These are phyloP conservation scores for Bassia scoparia DNA, from an alignment of 148 eudicot species.

Conservation along the genomic window DNA sequence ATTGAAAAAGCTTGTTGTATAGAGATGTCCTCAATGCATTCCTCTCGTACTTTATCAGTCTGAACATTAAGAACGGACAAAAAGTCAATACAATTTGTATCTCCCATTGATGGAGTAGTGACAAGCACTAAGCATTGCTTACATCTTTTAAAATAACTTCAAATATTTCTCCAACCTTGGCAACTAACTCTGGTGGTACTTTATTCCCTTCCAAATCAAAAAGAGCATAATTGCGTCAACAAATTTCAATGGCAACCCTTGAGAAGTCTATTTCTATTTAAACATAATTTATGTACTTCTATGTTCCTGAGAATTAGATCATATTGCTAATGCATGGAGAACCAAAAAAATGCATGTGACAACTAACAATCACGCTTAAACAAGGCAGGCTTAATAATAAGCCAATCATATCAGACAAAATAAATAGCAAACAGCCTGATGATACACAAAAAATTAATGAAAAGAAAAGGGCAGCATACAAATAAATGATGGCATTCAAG, in stretches of 20 bases:
- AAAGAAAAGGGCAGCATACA: not conserved
- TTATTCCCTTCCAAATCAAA: constrained; percentile 92
- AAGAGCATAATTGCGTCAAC: constrained; percentile 75
- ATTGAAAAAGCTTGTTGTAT: constrained; percentile 63
- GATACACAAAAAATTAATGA: too few species aligned
- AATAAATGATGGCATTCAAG: too few species aligned
- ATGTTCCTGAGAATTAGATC: not conserved
- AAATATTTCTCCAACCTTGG: constrained; percentile 81
- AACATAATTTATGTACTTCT: not conserved
- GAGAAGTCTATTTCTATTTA: not conserved
- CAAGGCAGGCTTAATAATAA: not conserved
- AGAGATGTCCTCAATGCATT: constrained; percentile 69
- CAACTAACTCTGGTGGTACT: constrained; percentile 80
- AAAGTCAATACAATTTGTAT: constrained; percentile 11
- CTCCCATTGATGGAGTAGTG: not conserved
- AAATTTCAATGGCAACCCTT: constrained; percentile 1
- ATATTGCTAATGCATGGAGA: not conserved
- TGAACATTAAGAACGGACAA: constrained; percentile 28
- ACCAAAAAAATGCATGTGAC: not conserved
- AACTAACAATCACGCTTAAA: not conserved
- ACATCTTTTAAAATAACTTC: constrained; percentile 80
- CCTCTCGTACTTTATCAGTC: constrained; percentile 72
- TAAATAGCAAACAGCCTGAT: not conserved
- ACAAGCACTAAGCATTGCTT: constrained; percentile 1
- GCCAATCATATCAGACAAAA: not conserved